Conservation (phyloP, 1,284 basidiomycete species). For the Singerocomus inundabilis region DNA sequence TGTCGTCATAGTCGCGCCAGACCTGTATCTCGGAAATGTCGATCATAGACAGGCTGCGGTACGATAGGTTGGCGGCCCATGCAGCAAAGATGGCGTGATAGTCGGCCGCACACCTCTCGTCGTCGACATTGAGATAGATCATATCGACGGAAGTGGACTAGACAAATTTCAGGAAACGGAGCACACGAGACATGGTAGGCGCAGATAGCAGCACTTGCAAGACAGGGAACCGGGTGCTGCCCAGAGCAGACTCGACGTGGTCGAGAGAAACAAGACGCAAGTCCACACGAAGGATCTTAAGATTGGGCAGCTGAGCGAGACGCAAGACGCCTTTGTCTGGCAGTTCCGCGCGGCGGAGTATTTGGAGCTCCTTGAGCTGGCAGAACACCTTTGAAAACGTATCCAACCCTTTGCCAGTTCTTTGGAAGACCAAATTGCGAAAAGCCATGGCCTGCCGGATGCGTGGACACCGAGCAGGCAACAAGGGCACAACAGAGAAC, state of each 20-base stretch:
- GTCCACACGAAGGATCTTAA: conserved; percentile 29
- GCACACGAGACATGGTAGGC: conserved; percentile 21
- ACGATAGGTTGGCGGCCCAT: conserved; percentile 25
- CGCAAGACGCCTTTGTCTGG: conserved; percentile 25
- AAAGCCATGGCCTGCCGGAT: too few relatives aligned
- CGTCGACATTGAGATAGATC: conserved; percentile 33
- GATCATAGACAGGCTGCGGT: conserved; percentile 25
- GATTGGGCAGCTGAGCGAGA: conserved; percentile 21
- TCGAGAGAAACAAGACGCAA: conserved; percentile 25
- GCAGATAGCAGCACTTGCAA: conserved; percentile 24
- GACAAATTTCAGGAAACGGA: conserved; percentile 28
- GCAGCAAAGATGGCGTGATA: conserved; percentile 23
- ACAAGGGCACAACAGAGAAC: conserved; percentile 16
- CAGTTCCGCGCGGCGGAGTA: conserved; percentile 28
- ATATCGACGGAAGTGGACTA: conserved; percentile 30
- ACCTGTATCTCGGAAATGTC: conserved; percentile 33
- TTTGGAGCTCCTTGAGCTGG: conserved; percentile 24
- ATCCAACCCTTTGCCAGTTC: conserved; percentile 22
- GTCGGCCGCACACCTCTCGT: conserved; percentile 29
- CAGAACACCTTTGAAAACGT: conserved; percentile 25
- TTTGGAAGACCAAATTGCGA: conserved; percentile 31
- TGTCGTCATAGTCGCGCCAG: conserved; percentile 31
- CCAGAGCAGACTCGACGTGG: conserved; percentile 17
- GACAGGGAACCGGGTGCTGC: conserved; percentile 17
- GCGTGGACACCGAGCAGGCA: conserved; percentile 24